These are phyloP conservation scores for Carpinus viminea DNA, from an alignment of 306 rosid species.

Conservation along the genomic window DNA sequence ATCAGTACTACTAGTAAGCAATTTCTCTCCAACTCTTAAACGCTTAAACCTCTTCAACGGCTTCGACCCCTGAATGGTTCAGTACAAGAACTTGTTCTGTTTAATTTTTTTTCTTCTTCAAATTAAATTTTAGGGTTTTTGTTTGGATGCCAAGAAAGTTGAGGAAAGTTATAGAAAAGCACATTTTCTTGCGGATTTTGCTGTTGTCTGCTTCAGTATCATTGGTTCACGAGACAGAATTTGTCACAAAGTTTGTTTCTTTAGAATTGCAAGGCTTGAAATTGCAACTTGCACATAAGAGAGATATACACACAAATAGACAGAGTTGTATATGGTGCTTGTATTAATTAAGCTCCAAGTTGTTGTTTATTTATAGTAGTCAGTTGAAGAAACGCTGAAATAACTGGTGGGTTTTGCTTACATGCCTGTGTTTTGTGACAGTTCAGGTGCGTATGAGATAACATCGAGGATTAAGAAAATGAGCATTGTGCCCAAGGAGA, in stretches of 20 bases:
- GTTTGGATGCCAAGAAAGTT: slow-evolving; percentile 13
- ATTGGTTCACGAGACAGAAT: too few species aligned
- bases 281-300: background rate
- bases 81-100: background rate
- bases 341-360: background rate
- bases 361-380: background rate
- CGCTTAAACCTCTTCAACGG: background rate
- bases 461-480: slow-evolving; percentile 22
- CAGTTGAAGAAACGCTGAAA: background rate
- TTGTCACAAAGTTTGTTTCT: background rate
- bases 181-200: background rate
- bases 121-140: background rate
- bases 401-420: background rate
- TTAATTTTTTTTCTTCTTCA: background rate
- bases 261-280: background rate
- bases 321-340: background rate
- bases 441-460: background rate
- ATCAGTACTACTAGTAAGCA: background rate
- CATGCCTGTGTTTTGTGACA: background rate
- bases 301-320: background rate
- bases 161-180: background rate
- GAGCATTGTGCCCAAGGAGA: slow-evolving; percentile 79
- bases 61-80: background rate
- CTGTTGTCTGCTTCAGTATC: background rate
- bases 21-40: background rate